Evolutionary conservation across 192 early-diverging fungal genomes (phyloP), one percentile per base, ranked within the genome.

Genomic region (Backusella sp.): DNA sequence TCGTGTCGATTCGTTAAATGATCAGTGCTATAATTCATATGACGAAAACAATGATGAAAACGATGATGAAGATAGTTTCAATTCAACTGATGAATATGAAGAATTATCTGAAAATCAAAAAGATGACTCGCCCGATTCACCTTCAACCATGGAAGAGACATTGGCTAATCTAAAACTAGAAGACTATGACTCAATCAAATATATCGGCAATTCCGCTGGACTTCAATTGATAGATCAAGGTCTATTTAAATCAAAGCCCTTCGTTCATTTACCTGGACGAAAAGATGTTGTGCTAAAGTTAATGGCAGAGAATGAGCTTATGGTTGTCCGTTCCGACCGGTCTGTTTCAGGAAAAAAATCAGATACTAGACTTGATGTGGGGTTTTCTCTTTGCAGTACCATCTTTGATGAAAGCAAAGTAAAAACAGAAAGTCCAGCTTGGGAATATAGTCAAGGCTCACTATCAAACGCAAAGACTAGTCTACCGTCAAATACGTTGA

Each of bases 171-270:
- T 77, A 65, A 72, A 65, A 39, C 17, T 80, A 21, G 73, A 81
- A 15, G 76, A 81, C 37, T 81, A 81, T 66, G 80, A 81, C 49
- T 52, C 77, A 7, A 62, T 82, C 26, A 74, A 76, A 44, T 82
- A 82, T 26, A 70, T 75, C 14, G 77, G 77, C 0, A 35, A 62
- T 44, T 78, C 77, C 19, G 80, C 80, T 70, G 77, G 80, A 65
- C 35, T 82, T 8, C 73, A 72, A 30, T 35, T 78, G n/a, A 21
- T 78, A 23, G 73, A 82, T 32, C 36, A 82, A 68, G 56, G 66
- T 26, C 28, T 82, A 4, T 82, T 78, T 23, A 75, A 82, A 70
- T 66, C 62, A 8, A 73, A 77, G 9, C 19, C 73, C 0, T 72
- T 36, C 37, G 65, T 82, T 42, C 49, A 39, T n/a, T 78, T 74